These are phyloP conservation scores for Ceratobasidium sp. DNA, from an alignment of 1,284 basidiomycete species.

Conservation along the genomic window DNA sequence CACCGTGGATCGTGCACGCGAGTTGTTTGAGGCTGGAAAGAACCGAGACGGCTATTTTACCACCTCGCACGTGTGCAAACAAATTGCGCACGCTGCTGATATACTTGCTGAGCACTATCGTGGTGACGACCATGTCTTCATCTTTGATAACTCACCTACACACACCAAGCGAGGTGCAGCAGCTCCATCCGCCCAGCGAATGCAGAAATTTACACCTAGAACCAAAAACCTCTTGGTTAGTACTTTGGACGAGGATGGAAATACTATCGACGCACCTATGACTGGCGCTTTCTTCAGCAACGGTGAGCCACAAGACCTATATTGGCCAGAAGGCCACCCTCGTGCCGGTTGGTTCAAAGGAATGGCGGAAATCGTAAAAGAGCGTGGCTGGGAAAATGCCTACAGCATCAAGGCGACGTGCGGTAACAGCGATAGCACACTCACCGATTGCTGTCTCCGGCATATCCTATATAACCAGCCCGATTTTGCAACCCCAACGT, in stretches of 20 bases:
- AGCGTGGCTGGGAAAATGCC: not conserved
- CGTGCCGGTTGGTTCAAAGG: constrained; percentile 19
- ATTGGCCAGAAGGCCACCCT: constrained; percentile 53
- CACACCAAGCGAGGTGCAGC: constrained; percentile 54
- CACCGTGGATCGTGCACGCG: not conserved
- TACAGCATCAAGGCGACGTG: constrained; percentile 21
- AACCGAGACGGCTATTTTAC: constrained; percentile 58
- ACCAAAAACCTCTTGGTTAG: not conserved
- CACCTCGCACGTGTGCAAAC: constrained; percentile 52
- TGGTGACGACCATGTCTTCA: constrained; percentile 51
- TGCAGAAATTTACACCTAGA: constrained; percentile 5
- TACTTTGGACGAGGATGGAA: constrained; percentile 4
- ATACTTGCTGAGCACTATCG: constrained; percentile 53
- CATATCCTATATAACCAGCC: constrained; percentile 30
- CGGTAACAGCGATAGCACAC: not conserved
- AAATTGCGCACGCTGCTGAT: constrained; percentile 53
- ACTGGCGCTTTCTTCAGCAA: constrained; percentile 48
- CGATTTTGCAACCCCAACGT: constrained; percentile 38
- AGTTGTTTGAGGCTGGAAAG: constrained; percentile 51
- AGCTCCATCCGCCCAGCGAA: constrained; percentile 52
- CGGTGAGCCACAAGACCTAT: constrained; percentile 54
- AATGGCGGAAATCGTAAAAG: constrained; percentile 18
- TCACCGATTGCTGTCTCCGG: constrained; percentile 27
- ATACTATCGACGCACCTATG: constrained; percentile 52
- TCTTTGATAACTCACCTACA: constrained; percentile 57